phyloP scores from a whole-genome alignment of 257 asterid species.

The Hygrophila difformis region DNA sequence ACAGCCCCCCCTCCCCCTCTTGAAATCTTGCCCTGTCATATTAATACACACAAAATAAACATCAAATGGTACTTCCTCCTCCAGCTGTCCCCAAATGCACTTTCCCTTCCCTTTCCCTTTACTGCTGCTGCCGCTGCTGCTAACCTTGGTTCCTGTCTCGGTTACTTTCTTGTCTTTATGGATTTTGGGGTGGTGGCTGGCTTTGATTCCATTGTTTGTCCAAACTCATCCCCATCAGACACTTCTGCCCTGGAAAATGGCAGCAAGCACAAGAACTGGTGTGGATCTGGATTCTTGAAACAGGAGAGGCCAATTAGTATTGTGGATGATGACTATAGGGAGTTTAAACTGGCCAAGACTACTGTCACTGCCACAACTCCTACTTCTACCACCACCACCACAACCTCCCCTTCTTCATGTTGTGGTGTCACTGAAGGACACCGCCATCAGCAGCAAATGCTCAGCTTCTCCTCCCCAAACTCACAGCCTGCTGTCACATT shows the following conservation, averaged over 20 bases:
- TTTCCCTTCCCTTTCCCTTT: slow-evolving; percentile 27
- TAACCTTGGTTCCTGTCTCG: slow-evolving; percentile 15
- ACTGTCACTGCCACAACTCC: too few species aligned
- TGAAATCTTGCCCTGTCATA: too few species aligned
- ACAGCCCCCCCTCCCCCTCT: too few species aligned
- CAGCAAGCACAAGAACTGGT: slow-evolving; percentile 25
- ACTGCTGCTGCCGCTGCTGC: too few species aligned
- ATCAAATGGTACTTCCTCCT: too few species aligned
- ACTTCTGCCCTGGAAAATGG: slow-evolving; percentile 16
- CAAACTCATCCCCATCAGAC: slow-evolving; percentile 23
- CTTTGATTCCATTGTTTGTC: slow-evolving; percentile 36
- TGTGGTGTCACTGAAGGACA: slow-evolving; percentile 27
- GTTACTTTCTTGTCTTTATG: slow-evolving; percentile 25
- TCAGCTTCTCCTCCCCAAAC: slow-evolving; percentile 70
- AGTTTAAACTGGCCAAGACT: slow-evolving; percentile 41
- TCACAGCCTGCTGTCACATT: slow-evolving; percentile 29
- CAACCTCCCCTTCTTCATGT: too few species aligned
- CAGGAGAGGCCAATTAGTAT: slow-evolving; percentile 33
- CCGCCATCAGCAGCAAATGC: slow-evolving; percentile 74
- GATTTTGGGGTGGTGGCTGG: slow-evolving; percentile 64
- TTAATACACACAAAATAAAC: too few species aligned
- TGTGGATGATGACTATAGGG: slow-evolving; percentile 46
- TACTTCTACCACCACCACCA: too few species aligned
- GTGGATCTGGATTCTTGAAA: slow-evolving; percentile 57
- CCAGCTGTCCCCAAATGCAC: slow-evolving; percentile 27